phyloP scores from a whole-genome alignment of 2,329 filamentous ascomycete genomes.

The Hypoxylon sp. region DNA sequence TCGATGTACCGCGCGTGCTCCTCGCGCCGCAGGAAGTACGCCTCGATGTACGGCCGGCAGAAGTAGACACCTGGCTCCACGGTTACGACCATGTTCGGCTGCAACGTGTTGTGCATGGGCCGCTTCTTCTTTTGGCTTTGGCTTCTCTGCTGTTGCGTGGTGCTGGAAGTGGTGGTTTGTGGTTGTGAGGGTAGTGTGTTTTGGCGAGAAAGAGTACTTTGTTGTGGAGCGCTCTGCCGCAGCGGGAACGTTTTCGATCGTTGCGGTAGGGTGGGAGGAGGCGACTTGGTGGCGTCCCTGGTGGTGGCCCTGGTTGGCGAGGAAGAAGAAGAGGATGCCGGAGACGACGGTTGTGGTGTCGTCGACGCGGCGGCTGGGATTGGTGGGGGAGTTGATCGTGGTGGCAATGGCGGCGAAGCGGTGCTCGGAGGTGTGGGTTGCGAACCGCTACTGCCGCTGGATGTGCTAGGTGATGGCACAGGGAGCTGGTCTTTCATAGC shows the following conservation, averaged over 20 bases:
- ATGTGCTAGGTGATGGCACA: conserved; percentile 11
- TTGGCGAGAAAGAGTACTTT: neutral
- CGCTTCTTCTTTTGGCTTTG: neutral
- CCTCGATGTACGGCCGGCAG: conserved; percentile 79
- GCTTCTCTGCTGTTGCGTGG: conserved; percentile 9
- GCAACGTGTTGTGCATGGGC: conserved; percentile 55
- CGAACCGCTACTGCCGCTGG: conserved; percentile 17
- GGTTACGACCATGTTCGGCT: conserved; percentile 79
- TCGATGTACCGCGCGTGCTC: conserved; percentile 76
- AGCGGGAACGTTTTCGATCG: conserved; percentile 1
- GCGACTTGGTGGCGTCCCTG: neutral
- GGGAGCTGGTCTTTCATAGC: conserved; percentile 28
- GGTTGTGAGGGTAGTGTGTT: neutral
- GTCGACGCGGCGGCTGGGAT: conserved; percentile 6
- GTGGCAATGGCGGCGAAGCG: conserved; percentile 25
- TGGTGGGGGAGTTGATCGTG: conserved; percentile 20
- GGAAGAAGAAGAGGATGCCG: conserved; percentile 5
- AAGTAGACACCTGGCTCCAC: conserved; percentile 87
- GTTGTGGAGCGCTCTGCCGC: conserved; percentile 7
- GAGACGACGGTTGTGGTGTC: conserved; percentile 13
- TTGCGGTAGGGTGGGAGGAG: conserved; percentile 1
- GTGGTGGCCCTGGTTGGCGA: conserved; percentile 2
- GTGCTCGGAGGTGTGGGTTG: conserved; percentile 9
- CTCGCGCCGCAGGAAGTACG: conserved; percentile 73
- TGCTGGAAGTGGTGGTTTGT: neutral